Base-by-base conservation (phyloP, 306 rosid species). In the Oxytropis ochrocephala region DNA sequence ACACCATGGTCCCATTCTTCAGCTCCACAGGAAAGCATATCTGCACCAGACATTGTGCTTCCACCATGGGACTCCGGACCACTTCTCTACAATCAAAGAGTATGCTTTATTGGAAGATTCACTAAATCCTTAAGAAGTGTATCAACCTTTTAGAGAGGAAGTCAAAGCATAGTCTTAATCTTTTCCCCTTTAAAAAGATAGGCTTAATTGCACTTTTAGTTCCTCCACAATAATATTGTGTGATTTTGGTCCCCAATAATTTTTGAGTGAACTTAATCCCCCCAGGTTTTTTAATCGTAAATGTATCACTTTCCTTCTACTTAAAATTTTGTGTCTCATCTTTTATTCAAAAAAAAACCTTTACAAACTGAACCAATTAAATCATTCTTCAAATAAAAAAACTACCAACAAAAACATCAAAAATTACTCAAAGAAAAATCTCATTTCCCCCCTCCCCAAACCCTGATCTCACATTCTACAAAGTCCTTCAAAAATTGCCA, bases 61-160 rank as follows among this genome's bases (percentile, higher is more conserved):
- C 97, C 72, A 93, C 98, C 98, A 93, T 93, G 38, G 94, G 97
- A 81, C 98, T 88, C 72, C 82, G 78, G 32, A 93, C 98, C 69
- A 85, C 85, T 81, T 90, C 96, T 82, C 98, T 93, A 79, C 83
- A 85, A 76, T 67, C 69, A 82, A 53, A 81, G 53, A 65, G 24
- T 51, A 73, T 63, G 33, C 29, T 47, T 72, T 48, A 63, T 67
- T 78, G 75, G 83, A 73, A 72, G 79, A 49, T 74, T 64, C 64
- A 72, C 52, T 55, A 44, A 72, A 74, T 74, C 70, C 67, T 43
- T 73, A 43, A 16, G 44, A 48, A 50, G 58, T 61, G 44, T 48
- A 17, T 66, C 64, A 73, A 33, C 64, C 70, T 64, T 56, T 73
- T 18, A 62, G 65, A 65, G 38, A 39, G 52, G 36, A 67, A 35